Evolutionary conservation across 1,139 yeast species (phyloP), one percentile per base, ranked within the genome.

Genomic region (Scheffersomyces stambukii): DNA sequence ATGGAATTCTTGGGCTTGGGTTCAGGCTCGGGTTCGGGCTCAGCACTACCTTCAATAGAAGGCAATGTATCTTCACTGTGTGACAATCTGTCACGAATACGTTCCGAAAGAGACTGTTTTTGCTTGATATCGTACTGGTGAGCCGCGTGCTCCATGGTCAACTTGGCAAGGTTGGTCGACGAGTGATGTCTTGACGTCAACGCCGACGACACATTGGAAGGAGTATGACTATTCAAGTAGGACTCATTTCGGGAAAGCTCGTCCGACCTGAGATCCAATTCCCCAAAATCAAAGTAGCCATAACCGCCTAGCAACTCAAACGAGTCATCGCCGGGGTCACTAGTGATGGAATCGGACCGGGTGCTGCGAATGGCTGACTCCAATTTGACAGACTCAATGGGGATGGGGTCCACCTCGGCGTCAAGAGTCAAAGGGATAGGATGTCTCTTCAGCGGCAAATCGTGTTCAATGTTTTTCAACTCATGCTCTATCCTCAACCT

Each of bases 221-320:
- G 42, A 16, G 48, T 45, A 13, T 51, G 54, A 29, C 60, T 54
- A 28, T 54, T 59, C 33, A 60, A 32, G 25, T 42, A 49, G 7
- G 62, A 54, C 28, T 57, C 59, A 23, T 47, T 50, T 18, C 61
- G 47, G 4, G 62, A 55, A 14, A 60, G 30, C 24, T 50, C 50
- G 30, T 52, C 57, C 4, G 60, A 50, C 17, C 67, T 41, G 6
- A 52, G 29, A 31, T 62, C 69, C 25, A 66, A 53, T 31, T 77
- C 81, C 1, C 79, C 85, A 41, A 78, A 77, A 48, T 80, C 88
- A 50, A 81, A 81, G 50, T 81, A 80, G 3, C 85, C 89, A 47
- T 79, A 81, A 1, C 88, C 88, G 21, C 86, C 85, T 28, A 77
- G 54, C 27, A 75, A 52, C 41, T 61, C 61, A 38, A 53, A 67